Evolutionary conservation across 352 stramenopile species (phyloP), one percentile per base, ranked within the genome.

Genomic region (Phytopythium litorale): DNA sequence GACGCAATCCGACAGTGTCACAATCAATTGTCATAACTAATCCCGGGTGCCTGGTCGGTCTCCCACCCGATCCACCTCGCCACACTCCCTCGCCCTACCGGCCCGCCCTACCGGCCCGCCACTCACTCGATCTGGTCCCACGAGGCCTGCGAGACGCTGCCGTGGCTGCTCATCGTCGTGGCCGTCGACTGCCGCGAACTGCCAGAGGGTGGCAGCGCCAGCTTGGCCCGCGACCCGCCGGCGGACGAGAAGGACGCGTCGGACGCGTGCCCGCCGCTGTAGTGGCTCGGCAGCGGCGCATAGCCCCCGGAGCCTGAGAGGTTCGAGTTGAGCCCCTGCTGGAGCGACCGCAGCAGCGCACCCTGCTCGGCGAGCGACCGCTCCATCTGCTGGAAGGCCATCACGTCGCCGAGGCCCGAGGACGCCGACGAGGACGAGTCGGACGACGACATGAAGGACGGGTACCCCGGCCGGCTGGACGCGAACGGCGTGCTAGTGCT

Each of bases 321-420:
- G 13, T 46, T 21, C 52, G 52, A 28, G 52, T 32, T 46, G 32
- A 58, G 33, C 5, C 52, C 52, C 19, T 58, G 52, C 49, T 76
- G 69, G 18, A 71, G 59, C 23, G 78, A 84, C 1, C 79, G 78
- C 49, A 91, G 72, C 53, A 91, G 61, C 35, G 70, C 72, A 53
- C 83, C 76, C 49, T 91, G 82, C 63, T 88, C 68, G 1, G 82
- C 82, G 32, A 89, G 84, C 21, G 78, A 87, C 33, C 71, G 70
- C 64, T 89, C 78, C 49, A 91, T 72, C n/a, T 71, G 63, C 58
- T 84, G 40, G 53, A 58, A 25, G 32, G 21, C 32, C 21, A 28
- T 23, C 19, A 45, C 19, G 63, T 71, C 60, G 63, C 12, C 25
- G 63, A 73, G 25, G 55, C 63, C 30, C 35, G 68, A 70, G 33